A percentile compares a stretch with the other conserved stretches of the same genome.
Conservation (phyloP, 2,329 filamentous ascomycete genomes). For the Neonectria faginata region DNA sequence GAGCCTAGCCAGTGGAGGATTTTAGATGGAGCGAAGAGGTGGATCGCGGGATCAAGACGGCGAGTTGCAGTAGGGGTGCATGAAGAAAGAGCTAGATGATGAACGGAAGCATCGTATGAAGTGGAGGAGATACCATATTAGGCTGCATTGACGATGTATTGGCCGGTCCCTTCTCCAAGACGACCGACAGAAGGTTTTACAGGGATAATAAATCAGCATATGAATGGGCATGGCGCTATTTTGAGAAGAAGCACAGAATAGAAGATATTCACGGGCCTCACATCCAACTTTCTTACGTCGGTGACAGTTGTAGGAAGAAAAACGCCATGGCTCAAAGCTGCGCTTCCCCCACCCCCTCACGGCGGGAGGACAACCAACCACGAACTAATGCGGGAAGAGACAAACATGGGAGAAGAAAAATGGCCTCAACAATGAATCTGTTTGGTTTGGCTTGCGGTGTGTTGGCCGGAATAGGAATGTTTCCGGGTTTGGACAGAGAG, state of each 20-base stretch:
- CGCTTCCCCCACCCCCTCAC: background rate
- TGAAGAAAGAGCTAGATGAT: background rate
- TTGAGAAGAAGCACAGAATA: background rate
- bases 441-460: no score
- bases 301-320: background rate
- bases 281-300: background rate
- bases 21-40: background rate
- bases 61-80: background rate
- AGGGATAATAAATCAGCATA: background rate
- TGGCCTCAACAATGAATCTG: no score
- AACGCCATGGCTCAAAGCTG: conserved; percentile 1
- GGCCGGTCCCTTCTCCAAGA: background rate
- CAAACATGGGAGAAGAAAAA: no score
- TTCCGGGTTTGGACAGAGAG: background rate
- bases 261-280: background rate
- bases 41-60: background rate
- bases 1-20: background rate
- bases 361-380: background rate
- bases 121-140: conserved; percentile 14
- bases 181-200: background rate
- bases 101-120: background rate
- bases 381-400: background rate
- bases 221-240: background rate
- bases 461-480: background rate
- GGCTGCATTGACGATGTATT: background rate